phyloP scores from a whole-genome alignment of 441 rosid genomes.

The Pelargonium fulgidum region DNA sequence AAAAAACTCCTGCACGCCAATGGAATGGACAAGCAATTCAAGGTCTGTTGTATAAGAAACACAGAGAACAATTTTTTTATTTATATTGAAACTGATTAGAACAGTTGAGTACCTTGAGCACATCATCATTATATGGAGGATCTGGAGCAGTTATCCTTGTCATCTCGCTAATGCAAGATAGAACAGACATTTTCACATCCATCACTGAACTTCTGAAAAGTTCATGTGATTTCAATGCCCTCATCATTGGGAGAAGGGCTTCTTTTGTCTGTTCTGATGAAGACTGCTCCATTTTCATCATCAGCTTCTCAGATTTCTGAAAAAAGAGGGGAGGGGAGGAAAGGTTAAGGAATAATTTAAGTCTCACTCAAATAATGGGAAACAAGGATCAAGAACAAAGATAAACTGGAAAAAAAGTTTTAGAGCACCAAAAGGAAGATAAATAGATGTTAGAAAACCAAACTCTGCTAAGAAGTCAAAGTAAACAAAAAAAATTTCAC shows the following conservation, averaged over 20 bases:
- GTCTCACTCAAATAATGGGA: not conserved
- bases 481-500: slow-evolving; percentile 1
- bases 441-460: not conserved
- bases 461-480: not conserved
- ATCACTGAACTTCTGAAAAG: slow-evolving; percentile 47
- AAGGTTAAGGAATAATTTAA: not conserved
- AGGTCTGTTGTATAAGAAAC: slow-evolving; percentile 8
- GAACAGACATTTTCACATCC: slow-evolving; percentile 58
- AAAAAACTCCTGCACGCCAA: slow-evolving; percentile 47
- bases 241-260: slow-evolving; percentile 48
- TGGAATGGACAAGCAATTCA: slow-evolving; percentile 14
- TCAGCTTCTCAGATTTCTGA: slow-evolving; percentile 49
- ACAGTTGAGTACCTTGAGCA: slow-evolving; percentile 42
- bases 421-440: not conserved
- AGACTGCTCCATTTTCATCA: slow-evolving; percentile 47
- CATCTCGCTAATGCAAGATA: slow-evolving; percentile 53
- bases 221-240: slow-evolving; percentile 43
- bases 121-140: slow-evolving; percentile 56
- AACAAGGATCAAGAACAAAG: not conserved
- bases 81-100: not conserved
- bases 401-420: not conserved
- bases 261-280: slow-evolving; percentile 35
- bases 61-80: not conserved
- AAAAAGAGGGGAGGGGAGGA: not conserved
- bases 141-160: slow-evolving; percentile 61